Evolutionary conservation across 176 grass and related monocot species (phyloP), one percentile per base, ranked within the genome.

Genomic region (Aegilops longissima): DNA sequence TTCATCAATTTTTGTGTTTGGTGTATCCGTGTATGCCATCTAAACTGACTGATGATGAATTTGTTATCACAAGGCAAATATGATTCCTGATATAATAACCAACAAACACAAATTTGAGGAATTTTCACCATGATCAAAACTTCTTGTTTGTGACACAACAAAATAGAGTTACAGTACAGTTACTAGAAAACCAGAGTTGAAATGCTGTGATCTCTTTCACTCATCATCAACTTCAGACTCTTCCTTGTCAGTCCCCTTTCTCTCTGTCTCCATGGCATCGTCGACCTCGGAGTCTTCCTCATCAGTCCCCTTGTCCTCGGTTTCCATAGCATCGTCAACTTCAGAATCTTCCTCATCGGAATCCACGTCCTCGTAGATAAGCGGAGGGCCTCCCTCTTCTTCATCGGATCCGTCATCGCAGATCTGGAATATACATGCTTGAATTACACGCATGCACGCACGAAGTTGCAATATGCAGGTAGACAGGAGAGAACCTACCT

Each of bases 361-460:
- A 66, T 94, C 91, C 45, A 54, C 76, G 17, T 92, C 89, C 86
- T 91, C 92, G 6, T 91, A 94, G 66, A 94, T 83, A 42, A 94
- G 68, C 2, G 78, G 65, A 21, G 66, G 78, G 35, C 24, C 42
- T 3, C 4, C 36, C 3, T 59, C 76, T 84, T 87, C 84, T 45
- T 92, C 87, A 13, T 76, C 87, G 66, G 81, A 74, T 86, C 83
- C 93, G 69, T 78, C 87, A 82, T 90, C 78, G 10, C 35, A 70
- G 56, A 81, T 78, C 92, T 94, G 82, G 9, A 27, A 68, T 1
- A 52, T 4, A 71, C 75, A 68, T 51, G 44, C 8, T 42, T 66
- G 12, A 42, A 65, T 47, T 42, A 51, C 2, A 9, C 5, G 1
- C 18, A 58, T 18, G 16, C 54, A 58, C 6, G 18, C 18, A 21